Evolutionary conservation across 192 early-diverging fungal genomes (phyloP), one percentile per base, ranked within the genome.

Genomic region (Radiomyces spectabilis): DNA sequence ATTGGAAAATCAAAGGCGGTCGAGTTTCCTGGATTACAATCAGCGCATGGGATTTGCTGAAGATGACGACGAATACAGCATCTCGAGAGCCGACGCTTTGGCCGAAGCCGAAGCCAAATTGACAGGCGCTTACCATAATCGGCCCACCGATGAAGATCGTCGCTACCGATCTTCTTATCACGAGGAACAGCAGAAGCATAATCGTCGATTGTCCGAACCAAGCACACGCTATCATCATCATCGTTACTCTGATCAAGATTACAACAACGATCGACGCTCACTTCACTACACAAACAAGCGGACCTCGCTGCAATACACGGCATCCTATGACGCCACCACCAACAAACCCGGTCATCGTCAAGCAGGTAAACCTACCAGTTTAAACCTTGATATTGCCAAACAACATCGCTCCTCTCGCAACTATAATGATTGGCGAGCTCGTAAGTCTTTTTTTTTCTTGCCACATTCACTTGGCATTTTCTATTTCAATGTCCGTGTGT

Each of bases 81-180:
- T 35, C 21, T 48, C 65, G 10, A 35, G 59, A 34, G 66, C 49
- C 15, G 46, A 55, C 38, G 61, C 51, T 6, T 42, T 63, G 35
- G 61, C 61, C 22, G 67, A 69, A 49, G 55, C 65, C 25, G 65
- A 67, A 31, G 65, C 67, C 5, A 63, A 63, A 51, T 39, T 69
- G 5, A 59, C 25, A 26, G 67, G 61, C n/a, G n/a, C n/a, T n/a
- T n/a, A n/a, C n/a, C n/a, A n/a, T n/a, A 15, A 51, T 47, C 1
- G 35, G 31, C 29, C 27, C 22, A 26, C 16, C 27, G 44, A 48
- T 24, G 5, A 16, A 16, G 18, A 0, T 43, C 42, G 6, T 30
- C 29, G 5, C 21, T 27, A 15, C 30, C 46, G 6, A 5, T 19
- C 41, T 18, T 22, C 53, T 35, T 16, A 57, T 1, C 35, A 38